A percentile compares a stretch with the other conserved stretches of the same genome.
Conservation (phyloP, 257 asterid species). For the Oldenlandia corymbosa region DNA sequence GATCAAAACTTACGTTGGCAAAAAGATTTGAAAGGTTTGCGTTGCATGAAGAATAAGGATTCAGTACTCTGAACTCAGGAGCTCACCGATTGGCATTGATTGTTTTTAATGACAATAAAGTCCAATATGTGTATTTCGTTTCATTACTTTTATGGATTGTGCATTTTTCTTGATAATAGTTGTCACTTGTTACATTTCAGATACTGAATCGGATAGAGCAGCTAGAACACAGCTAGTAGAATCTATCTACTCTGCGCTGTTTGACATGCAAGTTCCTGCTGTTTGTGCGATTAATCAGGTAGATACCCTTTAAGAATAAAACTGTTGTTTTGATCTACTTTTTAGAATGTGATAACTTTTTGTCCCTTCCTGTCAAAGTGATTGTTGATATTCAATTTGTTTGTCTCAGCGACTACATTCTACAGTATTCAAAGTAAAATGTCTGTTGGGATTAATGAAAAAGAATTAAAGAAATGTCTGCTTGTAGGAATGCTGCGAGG, state of each 20-base stretch:
- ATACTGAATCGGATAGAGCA: constrained; percentile 65
- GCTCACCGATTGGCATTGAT: neutral
- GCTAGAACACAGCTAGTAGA: constrained; percentile 76
- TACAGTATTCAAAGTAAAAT: neutral
- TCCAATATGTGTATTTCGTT: too few relatives aligned
- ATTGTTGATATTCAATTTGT: neutral
- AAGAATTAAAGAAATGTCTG: neutral
- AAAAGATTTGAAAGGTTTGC: too few relatives aligned
- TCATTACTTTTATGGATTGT: neutral
- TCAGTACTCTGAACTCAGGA: neutral
- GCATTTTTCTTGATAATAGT: constrained; percentile 1
- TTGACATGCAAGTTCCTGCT: constrained; percentile 94
- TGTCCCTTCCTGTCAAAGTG: neutral
- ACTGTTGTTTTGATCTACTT: neutral
- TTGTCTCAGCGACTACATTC: neutral
- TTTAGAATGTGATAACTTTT: neutral
- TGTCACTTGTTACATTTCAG: constrained; percentile 30
- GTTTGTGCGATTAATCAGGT: constrained; percentile 98
- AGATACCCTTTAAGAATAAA: neutral
- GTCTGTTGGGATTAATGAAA: neutral
- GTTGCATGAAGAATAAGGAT: constrained; percentile 6
- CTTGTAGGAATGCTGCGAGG: neutral
- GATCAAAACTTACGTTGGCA: too few relatives aligned
- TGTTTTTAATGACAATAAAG: neutral
- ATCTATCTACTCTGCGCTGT: constrained; percentile 68